Percentiles rank a stretch among this genome's conserved stretches.
Evolutionary conservation across 345 rosid species (phyloP).

Genomic region (Brassica nigra): DNA sequence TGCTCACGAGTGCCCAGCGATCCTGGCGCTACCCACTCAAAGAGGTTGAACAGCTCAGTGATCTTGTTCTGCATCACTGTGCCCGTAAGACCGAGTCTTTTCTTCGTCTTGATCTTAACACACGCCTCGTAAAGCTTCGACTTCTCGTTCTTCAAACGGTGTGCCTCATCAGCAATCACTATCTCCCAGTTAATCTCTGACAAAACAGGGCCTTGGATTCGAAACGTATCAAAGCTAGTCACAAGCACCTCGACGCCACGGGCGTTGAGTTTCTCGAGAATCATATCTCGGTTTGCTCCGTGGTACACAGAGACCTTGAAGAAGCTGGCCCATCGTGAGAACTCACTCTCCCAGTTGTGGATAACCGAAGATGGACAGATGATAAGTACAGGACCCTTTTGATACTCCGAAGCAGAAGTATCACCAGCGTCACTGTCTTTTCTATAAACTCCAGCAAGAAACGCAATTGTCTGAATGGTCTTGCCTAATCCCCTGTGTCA

Average conservation of each 20-base stretch:
- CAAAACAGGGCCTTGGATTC: conserved; percentile 74
- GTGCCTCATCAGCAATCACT: conserved; percentile 91
- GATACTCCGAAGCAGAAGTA: conserved; percentile 32
- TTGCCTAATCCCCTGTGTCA: conserved; percentile 87
- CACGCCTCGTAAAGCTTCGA: conserved; percentile 87
- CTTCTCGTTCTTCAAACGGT: conserved; percentile 86
- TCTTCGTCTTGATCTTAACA: conserved; percentile 56
- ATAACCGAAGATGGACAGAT: conserved; percentile 89
- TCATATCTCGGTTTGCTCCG: conserved; percentile 73
- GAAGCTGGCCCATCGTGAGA: conserved; percentile 83
- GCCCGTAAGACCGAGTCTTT: conserved; percentile 86
- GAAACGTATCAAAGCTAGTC: conserved; percentile 81
- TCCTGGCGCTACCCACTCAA: conserved; percentile 90
- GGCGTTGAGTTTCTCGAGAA: conserved; percentile 73
- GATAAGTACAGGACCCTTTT: conserved; percentile 63
- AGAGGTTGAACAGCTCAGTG: conserved; percentile 83
- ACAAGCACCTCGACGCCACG: conserved; percentile 69
- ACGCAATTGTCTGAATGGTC: conserved; percentile 94
- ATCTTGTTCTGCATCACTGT: conserved; percentile 94
- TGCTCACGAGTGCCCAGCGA: conserved; percentile 88
- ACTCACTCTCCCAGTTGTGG: conserved; percentile 92
- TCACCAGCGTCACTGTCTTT: conserved; percentile 66
- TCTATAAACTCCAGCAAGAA: conserved; percentile 79
- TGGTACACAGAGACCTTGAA: conserved; percentile 74
- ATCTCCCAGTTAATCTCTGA: conserved; percentile 78